A percentile compares a stretch with the other conserved stretches of the same genome.
Conservation (phyloP, 495 filamentous ascomycete species). For the Tuber aestivum region DNA sequence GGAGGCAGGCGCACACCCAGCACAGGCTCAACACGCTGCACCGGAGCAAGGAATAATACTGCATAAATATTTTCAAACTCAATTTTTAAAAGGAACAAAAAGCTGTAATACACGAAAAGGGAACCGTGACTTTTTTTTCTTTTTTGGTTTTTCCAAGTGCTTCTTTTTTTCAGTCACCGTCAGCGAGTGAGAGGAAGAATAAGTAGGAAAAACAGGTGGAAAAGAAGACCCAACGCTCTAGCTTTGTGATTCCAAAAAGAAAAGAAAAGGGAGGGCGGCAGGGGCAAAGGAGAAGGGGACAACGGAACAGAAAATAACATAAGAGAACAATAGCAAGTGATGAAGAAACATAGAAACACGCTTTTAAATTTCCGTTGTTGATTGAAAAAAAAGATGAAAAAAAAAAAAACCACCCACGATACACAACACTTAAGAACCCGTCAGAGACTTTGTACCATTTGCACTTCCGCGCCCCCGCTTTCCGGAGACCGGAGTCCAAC, state of each 20-base stretch:
- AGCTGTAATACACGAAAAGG: slow-evolving; percentile 2
- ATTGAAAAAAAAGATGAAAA: slow-evolving; percentile 11
- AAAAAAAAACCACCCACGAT: slow-evolving; percentile 26
- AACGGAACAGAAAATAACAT: neutral
- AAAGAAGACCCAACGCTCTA: slow-evolving; percentile 34
- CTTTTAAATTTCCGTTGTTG: slow-evolving; percentile 5
- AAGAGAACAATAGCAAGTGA: neutral
- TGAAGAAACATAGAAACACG: slow-evolving; percentile 1
- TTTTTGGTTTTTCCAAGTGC: neutral
- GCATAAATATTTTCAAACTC: slow-evolving; percentile 1
- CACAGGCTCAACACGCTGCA: neutral
- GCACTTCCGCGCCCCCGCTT: slow-evolving; percentile 24
- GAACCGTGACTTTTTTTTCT: neutral
- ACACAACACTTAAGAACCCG: slow-evolving; percentile 15
- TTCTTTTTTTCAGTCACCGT: slow-evolving; percentile 13
- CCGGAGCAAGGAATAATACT: neutral
- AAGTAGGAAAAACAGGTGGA: slow-evolving; percentile 9
- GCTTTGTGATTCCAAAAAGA: slow-evolving; percentile 39
- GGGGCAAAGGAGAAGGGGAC: neutral
- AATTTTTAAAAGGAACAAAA: neutral
- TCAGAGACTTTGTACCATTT: slow-evolving; percentile 22
- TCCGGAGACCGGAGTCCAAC: slow-evolving; percentile 36
- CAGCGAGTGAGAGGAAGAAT: slow-evolving; percentile 20
- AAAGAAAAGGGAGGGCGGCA: slow-evolving; percentile 14
- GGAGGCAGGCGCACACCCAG: neutral